Evolutionary conservation across 805 yeast genomes (phyloP), one percentile per base, ranked within the genome.

Genomic region (Candida glaebosa): DNA sequence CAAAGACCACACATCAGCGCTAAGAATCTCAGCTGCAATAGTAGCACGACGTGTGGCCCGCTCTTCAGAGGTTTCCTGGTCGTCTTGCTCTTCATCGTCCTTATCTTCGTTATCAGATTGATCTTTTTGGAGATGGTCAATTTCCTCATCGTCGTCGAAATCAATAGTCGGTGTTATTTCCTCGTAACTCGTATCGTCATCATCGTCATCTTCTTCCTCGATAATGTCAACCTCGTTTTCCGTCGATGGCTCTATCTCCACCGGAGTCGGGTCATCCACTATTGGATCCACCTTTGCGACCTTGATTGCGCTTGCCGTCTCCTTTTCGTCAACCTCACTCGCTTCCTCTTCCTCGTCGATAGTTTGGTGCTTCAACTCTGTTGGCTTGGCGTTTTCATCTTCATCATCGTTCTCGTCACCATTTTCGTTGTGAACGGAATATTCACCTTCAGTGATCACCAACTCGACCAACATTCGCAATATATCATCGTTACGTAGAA

Each of bases 1-100:
- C 30, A 93, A 71, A 2, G 95, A 84, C 96, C 97, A 91, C 6
- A 89, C 90, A 56, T 91, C 98, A 3, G 93, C 87, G 31, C 91
- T 79, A 37, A 93, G 69, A 33, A 93, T 83, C 58, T 93, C 98
- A 2, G 96, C 87, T 4, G 96, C 89, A 31, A 69, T 52, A 5
- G 73, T 58, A 22, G 73, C 72, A 43, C 58, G 59, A 9, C 73
- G 57, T 4, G 60, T 57, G 12, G 61, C 53, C 12, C 53, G 54
- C 43, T 67, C 74, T 31, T 65, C 69, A 36, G 59, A 61, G 9
- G 55, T 48, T 30, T 59, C 68, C 10, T 52, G 57, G 14, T 46
- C 50, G 24, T 32, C 39, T 4, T 44, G 54, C 41, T 66, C 67
- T 34, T 62, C 56, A 40, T 64, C 59, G 41, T 53, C 46, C 5